Conservation (phyloP, 148 eudicot species). For the Tetragonia tetragonoides region DNA sequence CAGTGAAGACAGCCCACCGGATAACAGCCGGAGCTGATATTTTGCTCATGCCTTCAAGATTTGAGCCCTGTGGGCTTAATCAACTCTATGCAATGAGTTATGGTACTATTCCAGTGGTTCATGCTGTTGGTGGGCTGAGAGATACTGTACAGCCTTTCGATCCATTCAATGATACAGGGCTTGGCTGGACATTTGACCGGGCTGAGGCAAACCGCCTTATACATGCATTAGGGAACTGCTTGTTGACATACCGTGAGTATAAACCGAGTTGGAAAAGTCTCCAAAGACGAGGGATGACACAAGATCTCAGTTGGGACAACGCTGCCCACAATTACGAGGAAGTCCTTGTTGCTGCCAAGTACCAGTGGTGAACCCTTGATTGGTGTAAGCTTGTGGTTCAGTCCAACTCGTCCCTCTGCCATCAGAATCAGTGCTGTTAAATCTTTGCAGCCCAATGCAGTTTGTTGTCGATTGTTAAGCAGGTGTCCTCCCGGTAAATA, state of each 20-base stretch:
- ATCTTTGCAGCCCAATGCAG: no score
- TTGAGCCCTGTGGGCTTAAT: conserved; percentile 96
- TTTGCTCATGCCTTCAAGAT: conserved; percentile 91
- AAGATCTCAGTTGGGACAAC: conserved; percentile 84
- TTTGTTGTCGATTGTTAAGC: background rate
- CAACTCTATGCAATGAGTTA: conserved; percentile 93
- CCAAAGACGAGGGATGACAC: conserved; percentile 78
- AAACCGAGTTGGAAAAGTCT: conserved; percentile 80
- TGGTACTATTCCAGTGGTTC: conserved; percentile 94
- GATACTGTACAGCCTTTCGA: conserved; percentile 89
- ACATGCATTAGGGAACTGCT: conserved; percentile 72
- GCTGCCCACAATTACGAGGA: conserved; percentile 83
- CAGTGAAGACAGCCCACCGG: conserved; percentile 80
- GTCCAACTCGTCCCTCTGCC: background rate
- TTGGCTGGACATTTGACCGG: conserved; percentile 84
- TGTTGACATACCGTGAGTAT: conserved; percentile 59
- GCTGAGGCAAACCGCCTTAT: conserved; percentile 63
- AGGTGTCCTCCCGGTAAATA: background rate
- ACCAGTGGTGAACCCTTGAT: conserved; percentile 57
- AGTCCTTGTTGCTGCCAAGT: conserved; percentile 85
- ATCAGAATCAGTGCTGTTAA: background rate
- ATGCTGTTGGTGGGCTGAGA: conserved; percentile 91
- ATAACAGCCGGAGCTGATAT: conserved; percentile 96
- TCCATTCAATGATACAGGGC: conserved; percentile 67
- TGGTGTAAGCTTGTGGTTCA: background rate